Base-by-base conservation (phyloP, 2,329 filamentous ascomycete species). In the Penicillium sp. region DNA sequence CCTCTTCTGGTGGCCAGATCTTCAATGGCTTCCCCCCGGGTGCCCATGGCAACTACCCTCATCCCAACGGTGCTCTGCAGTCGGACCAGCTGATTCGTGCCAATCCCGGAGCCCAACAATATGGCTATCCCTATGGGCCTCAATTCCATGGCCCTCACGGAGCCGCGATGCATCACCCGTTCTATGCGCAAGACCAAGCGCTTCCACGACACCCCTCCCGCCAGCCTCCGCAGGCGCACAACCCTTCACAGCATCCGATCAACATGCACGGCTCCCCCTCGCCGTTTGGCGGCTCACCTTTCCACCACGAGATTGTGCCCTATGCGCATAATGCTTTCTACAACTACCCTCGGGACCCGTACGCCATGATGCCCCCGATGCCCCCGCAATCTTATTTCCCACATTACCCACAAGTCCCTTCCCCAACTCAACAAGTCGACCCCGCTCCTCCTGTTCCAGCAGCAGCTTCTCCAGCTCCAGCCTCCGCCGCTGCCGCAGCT, bases 1-100 rank as follows among this genome's bases (percentile, higher is more conserved):
- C 68, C 34, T 73, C 74, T 7, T 75, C 75, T 5, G 73, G 68
- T 9, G 73, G 68, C 9, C 72, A 69, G 30, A 69, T 71, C 20
- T 75, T 72, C 46, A 59, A 60, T 20, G 30, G 46, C 46, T 58
- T 62, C 36, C 73, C 70, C 52, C 67, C 68, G 17, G 65, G 63
- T 29, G 66, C 65, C 29, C 68, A 69, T 58, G 53, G 44, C 37
- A 60, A 55, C 12, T 70, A 63, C 46, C 49, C 47, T 21, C 67
- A 66, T 24, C 58, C 63, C 20, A 63, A 57, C 45, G 51, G 59
- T n/a, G 55, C 54, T 36, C 57, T 66, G 27, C 58, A 63, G 17
- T 69, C 69, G 10, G 70, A 72, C 47, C 63, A 68, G 43, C 61
- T 73, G 27, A 62, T 73, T 49, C 66, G 65, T 37, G 54, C 62